Percentiles rank a stretch among this genome's conserved stretches.
phyloP scores from a whole-genome alignment of 768 basidiomycete genomes.

The Russula abietina region DNA sequence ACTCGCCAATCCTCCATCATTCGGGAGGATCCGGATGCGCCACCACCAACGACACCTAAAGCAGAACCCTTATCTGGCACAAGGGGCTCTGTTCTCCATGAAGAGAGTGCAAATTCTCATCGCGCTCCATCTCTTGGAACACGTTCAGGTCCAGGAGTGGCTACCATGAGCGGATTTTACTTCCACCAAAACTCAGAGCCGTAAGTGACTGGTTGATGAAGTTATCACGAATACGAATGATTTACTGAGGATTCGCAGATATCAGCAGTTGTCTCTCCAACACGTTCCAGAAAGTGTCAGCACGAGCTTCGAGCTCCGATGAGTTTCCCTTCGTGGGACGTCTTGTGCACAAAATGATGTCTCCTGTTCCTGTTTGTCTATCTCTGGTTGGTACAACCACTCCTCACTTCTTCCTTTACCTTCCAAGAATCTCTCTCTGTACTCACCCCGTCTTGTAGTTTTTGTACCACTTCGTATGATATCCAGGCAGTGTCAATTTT shows the following conservation, averaged over 20 bases:
- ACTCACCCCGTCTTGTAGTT: constrained; percentile 22
- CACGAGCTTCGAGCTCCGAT: constrained; percentile 86
- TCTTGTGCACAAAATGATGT: constrained; percentile 5
- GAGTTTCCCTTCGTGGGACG: constrained; percentile 19
- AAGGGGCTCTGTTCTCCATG: constrained; percentile 28
- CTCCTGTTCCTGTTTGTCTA: neutral
- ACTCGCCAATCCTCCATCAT: constrained; percentile 37
- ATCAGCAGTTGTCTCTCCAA: constrained; percentile 80
- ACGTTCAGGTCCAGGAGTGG: constrained; percentile 45
- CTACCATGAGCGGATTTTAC: constrained; percentile 86
- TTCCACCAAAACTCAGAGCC: constrained; percentile 91
- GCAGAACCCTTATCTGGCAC: constrained; percentile 25
- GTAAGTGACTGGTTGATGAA: constrained; percentile 40
- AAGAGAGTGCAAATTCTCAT: constrained; percentile 32
- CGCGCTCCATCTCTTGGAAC: constrained; percentile 45
- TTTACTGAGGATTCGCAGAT: constrained; percentile 41
- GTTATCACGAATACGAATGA: neutral
- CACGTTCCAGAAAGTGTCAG: constrained; percentile 71
- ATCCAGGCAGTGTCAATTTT: constrained; percentile 15
- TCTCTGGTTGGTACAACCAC: neutral
- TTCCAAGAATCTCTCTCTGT: constrained; percentile 9
- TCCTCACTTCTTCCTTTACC: neutral
- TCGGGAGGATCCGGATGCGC: constrained; percentile 26
- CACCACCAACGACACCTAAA: constrained; percentile 24
- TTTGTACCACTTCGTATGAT: constrained; percentile 23